Conservation (phyloP, 768 basidiomycete genomes). For the Lactarius akahatsu region DNA sequence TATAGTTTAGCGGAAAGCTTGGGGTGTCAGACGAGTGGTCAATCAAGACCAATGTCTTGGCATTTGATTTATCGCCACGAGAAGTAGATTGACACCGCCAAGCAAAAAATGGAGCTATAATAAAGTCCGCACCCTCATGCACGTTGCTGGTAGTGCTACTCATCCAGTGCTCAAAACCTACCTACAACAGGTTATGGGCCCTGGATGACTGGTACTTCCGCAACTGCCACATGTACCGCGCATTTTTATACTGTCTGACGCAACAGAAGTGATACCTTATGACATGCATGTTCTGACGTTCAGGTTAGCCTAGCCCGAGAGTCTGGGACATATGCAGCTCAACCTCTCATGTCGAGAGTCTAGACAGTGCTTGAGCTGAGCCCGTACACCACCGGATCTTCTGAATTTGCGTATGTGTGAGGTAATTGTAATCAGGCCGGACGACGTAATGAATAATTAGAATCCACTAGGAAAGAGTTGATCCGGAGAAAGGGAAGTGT, state of each 20-base stretch:
- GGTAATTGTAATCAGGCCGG: too few species aligned
- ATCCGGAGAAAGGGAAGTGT: background rate
- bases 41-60: background rate
- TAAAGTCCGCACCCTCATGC: background rate
- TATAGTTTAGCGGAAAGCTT: constrained; percentile 1
- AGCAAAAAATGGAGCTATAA: background rate
- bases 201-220: background rate
- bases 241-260: background rate
- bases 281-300: background rate
- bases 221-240: background rate
- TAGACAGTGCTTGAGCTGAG: too few species aligned
- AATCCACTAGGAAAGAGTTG: background rate
- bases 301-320: background rate
- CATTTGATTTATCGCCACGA: background rate
- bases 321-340: too few species aligned
- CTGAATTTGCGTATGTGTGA: too few species aligned
- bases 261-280: background rate
- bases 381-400: too few species aligned
- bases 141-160: background rate
- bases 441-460: background rate
- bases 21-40: background rate
- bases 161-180: background rate
- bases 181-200: background rate
- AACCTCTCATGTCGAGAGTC: too few species aligned
- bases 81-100: background rate